Evolutionary conservation across 345 rosid genomes (phyloP).

Genomic region (Abelmoschus esculentus): DNA sequence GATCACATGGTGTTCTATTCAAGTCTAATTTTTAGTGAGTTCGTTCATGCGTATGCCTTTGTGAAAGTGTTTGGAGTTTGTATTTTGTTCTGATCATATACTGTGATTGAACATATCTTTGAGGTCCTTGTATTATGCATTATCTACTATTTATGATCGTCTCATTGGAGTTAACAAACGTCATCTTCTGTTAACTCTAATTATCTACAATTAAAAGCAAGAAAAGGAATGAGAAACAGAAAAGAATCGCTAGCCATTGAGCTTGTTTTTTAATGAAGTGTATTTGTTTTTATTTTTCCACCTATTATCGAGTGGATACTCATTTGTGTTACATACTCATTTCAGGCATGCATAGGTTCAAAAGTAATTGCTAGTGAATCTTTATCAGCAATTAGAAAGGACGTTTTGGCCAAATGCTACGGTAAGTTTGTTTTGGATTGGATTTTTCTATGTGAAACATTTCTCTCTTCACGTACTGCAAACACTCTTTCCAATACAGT

Average conservation of each 20-base stretch:
- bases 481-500: neutral
- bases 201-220: neutral
- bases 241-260: neutral
- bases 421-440: conserved; percentile 41
- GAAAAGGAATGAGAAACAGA: neutral
- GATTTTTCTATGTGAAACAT: neutral
- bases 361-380: conserved; percentile 95
- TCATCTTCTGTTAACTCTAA: neutral
- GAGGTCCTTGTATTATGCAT: neutral
- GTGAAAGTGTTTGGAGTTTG: neutral
- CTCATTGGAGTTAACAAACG: neutral
- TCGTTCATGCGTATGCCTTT: no score
- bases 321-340: neutral
- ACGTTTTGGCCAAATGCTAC: conserved; percentile 95
- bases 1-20: no score
- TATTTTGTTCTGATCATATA: neutral
- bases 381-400: conserved; percentile 88
- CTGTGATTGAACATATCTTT: neutral
- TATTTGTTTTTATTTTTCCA: neutral
- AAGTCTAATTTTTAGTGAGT: no score
- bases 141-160: neutral
- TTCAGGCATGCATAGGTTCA: conserved; percentile 95
- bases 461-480: neutral
- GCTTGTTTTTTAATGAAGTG: neutral
- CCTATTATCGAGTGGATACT: neutral